Evolutionary conservation across 2,329 filamentous ascomycete genomes (phyloP), one percentile per base, ranked within the genome.

Genomic region (Tolypocladium tropicale): DNA sequence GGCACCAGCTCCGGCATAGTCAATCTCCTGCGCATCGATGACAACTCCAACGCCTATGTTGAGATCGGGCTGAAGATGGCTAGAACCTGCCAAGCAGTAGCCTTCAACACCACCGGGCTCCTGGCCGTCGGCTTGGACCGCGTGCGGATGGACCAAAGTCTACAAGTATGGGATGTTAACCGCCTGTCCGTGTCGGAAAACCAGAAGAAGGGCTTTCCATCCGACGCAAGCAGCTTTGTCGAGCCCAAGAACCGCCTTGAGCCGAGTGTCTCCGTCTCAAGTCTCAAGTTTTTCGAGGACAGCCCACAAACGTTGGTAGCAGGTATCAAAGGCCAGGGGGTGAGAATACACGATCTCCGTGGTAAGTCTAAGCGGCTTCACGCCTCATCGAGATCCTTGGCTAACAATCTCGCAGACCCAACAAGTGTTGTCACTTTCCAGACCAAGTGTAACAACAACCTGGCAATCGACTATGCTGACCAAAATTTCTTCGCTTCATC

Each of bases 401-500:
- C 54, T 58, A 28, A 56, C 23, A 12, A 30, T 53, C 53, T 23
- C 23, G 21, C 74, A 75, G 78, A 80, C 37, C 73, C 79, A 36
- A 74, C 75, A 16, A 74, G 76, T 23, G 78, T 79, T 7, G 74
- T 81, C 52, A 82, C 76, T n/a, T 86, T 85, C 60, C 80, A 80
- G 59, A 87, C 84, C 4, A 83, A 81, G 61, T 85, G 82, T 63
- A 85, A 84, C 67, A 87, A 87, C 62, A 87, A 87, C 60, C 68
- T 94, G 55, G 82, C 88, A 18, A 89, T 94, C 58, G 89, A 94
- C 72, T 89, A 88, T 58, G 76, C 84, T 25, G 88, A 95, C 63
- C 83, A 86, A 61, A 91, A 94, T 63, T 93, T 91, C 69, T 93
- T 94, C 72, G 85, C 89, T 1, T 92, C 89, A 1, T 90, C 88